phyloP scores from a whole-genome alignment of 768 basidiomycete genomes.

The Lactarius sp. region DNA sequence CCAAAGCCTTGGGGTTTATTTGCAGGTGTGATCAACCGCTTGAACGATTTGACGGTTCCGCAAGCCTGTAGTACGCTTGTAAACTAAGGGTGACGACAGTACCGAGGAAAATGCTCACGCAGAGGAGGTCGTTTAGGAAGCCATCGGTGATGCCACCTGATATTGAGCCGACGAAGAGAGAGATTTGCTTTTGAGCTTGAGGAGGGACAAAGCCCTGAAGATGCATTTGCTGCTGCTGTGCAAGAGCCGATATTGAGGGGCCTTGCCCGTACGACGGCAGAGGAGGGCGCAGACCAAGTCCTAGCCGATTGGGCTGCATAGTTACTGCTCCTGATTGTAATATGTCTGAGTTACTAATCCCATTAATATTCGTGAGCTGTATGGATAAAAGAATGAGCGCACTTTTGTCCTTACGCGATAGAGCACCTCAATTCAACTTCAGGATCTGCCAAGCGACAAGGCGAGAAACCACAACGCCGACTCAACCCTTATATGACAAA shows the following conservation, averaged over 20 bases:
- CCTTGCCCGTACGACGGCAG: conserved; percentile 87
- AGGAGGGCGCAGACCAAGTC: conserved; percentile 82
- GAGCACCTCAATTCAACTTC: no score
- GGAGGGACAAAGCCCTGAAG: conserved; percentile 62
- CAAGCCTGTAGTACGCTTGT: conserved; percentile 56
- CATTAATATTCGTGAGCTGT: neutral
- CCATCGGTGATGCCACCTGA: conserved; percentile 85
- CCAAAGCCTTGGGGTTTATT: conserved; percentile 96
- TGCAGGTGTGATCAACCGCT: conserved; percentile 85
- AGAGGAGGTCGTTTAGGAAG: conserved; percentile 73
- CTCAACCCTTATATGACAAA: neutral
- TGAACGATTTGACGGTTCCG: conserved; percentile 85
- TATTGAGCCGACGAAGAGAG: conserved; percentile 91
- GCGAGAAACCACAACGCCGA: neutral
- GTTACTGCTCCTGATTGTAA: conserved; percentile 7
- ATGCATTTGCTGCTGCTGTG: conserved; percentile 68
- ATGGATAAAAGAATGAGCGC: neutral
- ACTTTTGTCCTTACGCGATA: neutral
- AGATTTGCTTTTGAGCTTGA: conserved; percentile 63
- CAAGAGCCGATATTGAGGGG: conserved; percentile 86
- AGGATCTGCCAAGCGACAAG: neutral
- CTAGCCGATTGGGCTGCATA: conserved; percentile 72
- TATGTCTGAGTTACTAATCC: neutral
- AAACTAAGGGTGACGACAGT: neutral
- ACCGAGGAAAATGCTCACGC: conserved; percentile 45